A percentile compares a stretch with the other conserved stretches of the same genome.
These are phyloP conservation scores for Metschnikowia reukaufii DNA, from an alignment of 805 yeast genomes.

Conservation along the genomic window DNA sequence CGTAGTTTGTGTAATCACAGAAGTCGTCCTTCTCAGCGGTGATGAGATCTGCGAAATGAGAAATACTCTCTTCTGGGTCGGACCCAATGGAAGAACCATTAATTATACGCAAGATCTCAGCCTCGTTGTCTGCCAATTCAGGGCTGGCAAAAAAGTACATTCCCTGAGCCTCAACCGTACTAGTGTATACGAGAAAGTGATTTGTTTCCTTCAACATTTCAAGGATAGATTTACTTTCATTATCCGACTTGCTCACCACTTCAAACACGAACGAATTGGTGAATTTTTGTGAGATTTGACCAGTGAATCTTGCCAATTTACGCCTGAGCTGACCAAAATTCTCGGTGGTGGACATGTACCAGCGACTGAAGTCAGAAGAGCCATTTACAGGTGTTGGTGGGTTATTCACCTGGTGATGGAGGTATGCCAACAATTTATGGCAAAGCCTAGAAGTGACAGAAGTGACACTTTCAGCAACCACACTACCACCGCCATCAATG, in stretches of 20 bases:
- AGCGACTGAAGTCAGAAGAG: constrained; percentile 48
- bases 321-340: constrained; percentile 76
- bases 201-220: constrained; percentile 60
- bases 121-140: constrained; percentile 44
- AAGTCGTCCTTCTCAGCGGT: constrained; percentile 6
- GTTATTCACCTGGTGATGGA: constrained; percentile 63
- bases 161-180: constrained; percentile 70
- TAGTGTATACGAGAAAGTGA: constrained; percentile 77
- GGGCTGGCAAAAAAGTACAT: constrained; percentile 77
- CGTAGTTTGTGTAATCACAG: constrained; percentile 10
- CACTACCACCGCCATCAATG: constrained; percentile 77
- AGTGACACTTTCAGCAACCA: constrained; percentile 76
- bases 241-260: constrained; percentile 42
- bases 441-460: constrained; percentile 64
- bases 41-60: constrained; percentile 30
- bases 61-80: constrained; percentile 28
- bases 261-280: constrained; percentile 70
- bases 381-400: constrained; percentile 48
- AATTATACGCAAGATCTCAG: constrained; percentile 38
- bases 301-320: constrained; percentile 75
- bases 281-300: constrained; percentile 64
- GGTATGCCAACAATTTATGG: constrained; percentile 65
- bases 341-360: constrained; percentile 68
- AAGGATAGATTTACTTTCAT: constrained; percentile 50
- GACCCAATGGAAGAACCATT: constrained; percentile 42